phyloP scores from a whole-genome alignment of 805 yeast genomes.

The Candida silvatica region DNA sequence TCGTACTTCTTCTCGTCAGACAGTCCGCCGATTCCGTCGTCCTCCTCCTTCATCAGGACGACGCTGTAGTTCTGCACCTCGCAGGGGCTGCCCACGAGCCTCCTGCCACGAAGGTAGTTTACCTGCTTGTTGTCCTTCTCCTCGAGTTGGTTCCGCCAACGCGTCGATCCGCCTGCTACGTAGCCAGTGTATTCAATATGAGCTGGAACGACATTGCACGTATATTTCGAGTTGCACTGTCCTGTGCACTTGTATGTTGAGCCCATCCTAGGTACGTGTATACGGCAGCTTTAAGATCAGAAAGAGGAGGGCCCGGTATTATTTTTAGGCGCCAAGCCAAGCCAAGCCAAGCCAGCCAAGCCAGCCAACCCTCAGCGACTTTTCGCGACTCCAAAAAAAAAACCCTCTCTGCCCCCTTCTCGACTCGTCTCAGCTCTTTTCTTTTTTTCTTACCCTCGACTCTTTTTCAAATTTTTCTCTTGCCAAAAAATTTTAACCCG shows the following conservation, averaged over 20 bases:
- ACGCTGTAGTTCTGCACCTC: neutral
- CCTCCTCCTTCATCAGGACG: conserved; percentile 2
- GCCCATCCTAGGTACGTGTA: no score
- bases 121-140: neutral
- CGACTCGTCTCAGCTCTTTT: neutral
- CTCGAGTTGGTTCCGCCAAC: conserved; percentile 7
- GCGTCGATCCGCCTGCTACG: conserved; percentile 8
- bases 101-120: conserved; percentile 10
- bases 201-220: conserved; percentile 19
- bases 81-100: conserved; percentile 5
- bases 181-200: conserved; percentile 16
- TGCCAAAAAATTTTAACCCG: no score
- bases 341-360: no score
- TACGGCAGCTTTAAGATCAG: no score
- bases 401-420: neutral
- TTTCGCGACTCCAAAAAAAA: no score
- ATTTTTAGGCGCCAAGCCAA: no score
- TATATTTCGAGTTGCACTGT: neutral
- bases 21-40: conserved; percentile 5
- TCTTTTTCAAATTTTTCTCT: conserved; percentile 6
- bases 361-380: no score
- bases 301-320: no score
- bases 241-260: no score
- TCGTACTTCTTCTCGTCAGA: conserved; percentile 2
- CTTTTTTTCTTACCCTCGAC: neutral